Evolutionary conservation across 805 yeast genomes (phyloP).

Genomic region (Pichia cephalocereana): DNA sequence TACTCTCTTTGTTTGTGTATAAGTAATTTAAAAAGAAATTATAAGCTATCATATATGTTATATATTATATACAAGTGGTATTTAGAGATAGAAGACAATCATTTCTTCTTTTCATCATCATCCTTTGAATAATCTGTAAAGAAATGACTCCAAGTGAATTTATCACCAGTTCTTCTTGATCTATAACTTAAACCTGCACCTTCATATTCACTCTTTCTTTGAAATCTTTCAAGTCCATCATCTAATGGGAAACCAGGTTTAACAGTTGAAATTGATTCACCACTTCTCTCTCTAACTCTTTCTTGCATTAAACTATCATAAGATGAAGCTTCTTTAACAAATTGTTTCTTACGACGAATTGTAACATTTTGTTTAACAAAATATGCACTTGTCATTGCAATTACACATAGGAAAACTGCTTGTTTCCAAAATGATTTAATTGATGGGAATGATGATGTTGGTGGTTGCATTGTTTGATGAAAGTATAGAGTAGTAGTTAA

Average conservation of each 20-base stretch:
- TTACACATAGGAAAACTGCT: conserved; percentile 17
- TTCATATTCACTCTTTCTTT: conserved; percentile 54
- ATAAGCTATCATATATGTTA: no score
- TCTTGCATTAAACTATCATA: conserved; percentile 23
- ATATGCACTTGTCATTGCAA: conserved; percentile 27
- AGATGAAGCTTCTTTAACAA: conserved; percentile 26
- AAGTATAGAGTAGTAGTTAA: no score
- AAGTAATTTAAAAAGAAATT: not conserved
- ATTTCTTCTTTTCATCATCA: conserved; percentile 1
- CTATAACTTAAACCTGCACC: conserved; percentile 56
- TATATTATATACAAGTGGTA: no score
- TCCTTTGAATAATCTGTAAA: conserved; percentile 10
- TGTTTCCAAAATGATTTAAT: conserved; percentile 26
- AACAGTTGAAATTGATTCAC: conserved; percentile 19
- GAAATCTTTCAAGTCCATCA: conserved; percentile 29
- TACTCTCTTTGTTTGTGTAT: not conserved
- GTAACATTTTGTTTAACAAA: conserved; percentile 28
- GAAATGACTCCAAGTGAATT: conserved; percentile 16
- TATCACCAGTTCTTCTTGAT: conserved; percentile 34
- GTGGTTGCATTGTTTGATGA: not conserved
- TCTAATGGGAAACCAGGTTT: conserved; percentile 28
- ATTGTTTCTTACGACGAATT: conserved; percentile 26
- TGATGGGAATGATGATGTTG: conserved; percentile 16
- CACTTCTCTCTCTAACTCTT: conserved; percentile 12
- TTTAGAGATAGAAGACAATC: no score